These are phyloP conservation scores for Heterobasidion occidentale DNA, from an alignment of 1,284 basidiomycete genomes.

Conservation along the genomic window DNA sequence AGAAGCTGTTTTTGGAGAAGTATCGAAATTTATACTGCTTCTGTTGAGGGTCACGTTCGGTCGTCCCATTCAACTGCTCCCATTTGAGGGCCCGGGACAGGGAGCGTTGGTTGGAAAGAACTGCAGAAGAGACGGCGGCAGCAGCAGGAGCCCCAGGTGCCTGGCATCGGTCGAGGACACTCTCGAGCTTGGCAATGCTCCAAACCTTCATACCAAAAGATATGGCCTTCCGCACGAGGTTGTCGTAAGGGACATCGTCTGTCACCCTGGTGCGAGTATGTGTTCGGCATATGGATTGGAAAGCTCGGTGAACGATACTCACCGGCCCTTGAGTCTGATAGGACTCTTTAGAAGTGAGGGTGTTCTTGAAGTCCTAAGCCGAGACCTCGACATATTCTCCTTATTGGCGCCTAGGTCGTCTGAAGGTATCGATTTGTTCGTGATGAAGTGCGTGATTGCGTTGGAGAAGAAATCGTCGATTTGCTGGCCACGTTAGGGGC, in stretches of 20 bases:
- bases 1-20: constrained; percentile 74
- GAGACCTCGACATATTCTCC: constrained; percentile 41
- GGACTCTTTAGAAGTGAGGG: constrained; percentile 48
- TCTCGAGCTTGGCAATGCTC: constrained; percentile 70
- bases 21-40: constrained; percentile 86
- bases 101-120: constrained; percentile 22
- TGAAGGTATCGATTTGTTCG: constrained; percentile 35
- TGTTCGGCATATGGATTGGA: constrained; percentile 1
- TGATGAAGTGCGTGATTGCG: constrained; percentile 80
- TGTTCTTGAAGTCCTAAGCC: constrained; percentile 11
- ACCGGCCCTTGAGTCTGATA: constrained; percentile 54
- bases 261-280: constrained; percentile 5
- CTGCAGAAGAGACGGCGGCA: constrained; percentile 13
- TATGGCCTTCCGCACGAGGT: constrained; percentile 70
- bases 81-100: constrained; percentile 73
- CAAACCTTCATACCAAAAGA: constrained; percentile 86
- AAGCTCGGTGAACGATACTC: constrained; percentile 7
- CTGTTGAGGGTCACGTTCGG: constrained; percentile 87
- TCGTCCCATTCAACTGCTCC: constrained; percentile 83
- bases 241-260: constrained; percentile 18
- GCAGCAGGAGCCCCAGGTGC: constrained; percentile 23
- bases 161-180: constrained; percentile 58
- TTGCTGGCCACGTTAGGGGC: constrained; percentile 30
- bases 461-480: constrained; percentile 85
- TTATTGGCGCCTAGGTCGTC: constrained; percentile 45